A percentile compares a stretch with the other conserved stretches of the same genome.
phyloP scores from a whole-genome alignment of 495 filamentous ascomycete species.

The Clavariopsis aquatica region DNA sequence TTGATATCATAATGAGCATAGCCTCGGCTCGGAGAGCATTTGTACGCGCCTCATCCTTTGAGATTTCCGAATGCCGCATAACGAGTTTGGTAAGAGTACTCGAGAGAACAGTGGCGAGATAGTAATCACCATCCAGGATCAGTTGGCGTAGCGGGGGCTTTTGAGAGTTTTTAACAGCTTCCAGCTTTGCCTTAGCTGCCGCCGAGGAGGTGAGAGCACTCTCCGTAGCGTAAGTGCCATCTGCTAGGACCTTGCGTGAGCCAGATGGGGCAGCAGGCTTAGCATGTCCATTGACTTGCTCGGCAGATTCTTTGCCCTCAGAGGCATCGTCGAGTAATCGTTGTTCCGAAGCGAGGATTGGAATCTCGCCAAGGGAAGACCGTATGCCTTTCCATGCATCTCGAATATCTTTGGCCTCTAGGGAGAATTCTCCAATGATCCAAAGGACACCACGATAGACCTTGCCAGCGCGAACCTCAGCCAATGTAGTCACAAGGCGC shows the following conservation, averaged over 20 bases:
- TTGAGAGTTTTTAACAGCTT: conserved; percentile 94
- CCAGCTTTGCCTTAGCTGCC: conserved; percentile 82
- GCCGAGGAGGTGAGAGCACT: conserved; percentile 92
- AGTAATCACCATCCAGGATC: conserved; percentile 97
- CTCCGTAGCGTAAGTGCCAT: conserved; percentile 81
- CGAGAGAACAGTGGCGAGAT: conserved; percentile 90
- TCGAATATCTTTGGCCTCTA: conserved; percentile 89
- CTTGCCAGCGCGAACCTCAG: conserved; percentile 93
- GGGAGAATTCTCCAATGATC: conserved; percentile 96
- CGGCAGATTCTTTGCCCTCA: conserved; percentile 64
- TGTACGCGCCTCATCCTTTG: conserved; percentile 79
- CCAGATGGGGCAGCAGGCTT: conserved; percentile 75
- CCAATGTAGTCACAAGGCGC: conserved; percentile 85
- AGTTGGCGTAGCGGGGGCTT: conserved; percentile 95
- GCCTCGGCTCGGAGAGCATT: conserved; percentile 95
- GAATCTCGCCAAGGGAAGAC: conserved; percentile 92
- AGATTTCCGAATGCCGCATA: conserved; percentile 96
- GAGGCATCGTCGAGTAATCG: conserved; percentile 78
- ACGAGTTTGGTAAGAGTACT: conserved; percentile 96
- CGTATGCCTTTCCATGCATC: conserved; percentile 97
- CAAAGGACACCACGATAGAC: conserved; percentile 95
- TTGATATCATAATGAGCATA: conserved; percentile 99
- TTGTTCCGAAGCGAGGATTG: conserved; percentile 94
- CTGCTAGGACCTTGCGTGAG: conserved; percentile 87
- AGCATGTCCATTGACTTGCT: conserved; percentile 79